phyloP scores from a whole-genome alignment of 2,329 filamentous ascomycete species.

The Macrophomina tecta region DNA sequence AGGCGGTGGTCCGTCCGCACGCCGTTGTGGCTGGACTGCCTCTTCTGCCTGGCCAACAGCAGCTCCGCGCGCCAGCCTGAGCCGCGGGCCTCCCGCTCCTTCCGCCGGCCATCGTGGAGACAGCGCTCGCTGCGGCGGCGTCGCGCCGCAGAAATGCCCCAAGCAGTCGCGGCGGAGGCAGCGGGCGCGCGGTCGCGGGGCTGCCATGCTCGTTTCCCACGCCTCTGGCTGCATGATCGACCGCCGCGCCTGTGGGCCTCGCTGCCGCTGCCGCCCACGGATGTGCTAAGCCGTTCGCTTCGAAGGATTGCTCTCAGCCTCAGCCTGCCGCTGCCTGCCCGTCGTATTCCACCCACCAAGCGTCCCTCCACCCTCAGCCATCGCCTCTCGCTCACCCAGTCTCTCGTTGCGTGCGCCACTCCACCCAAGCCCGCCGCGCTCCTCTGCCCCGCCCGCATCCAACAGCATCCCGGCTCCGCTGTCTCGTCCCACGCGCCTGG shows the following conservation, averaged over 20 bases:
- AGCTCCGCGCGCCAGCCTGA: slow-evolving; percentile 1
- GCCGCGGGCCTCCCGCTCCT: slow-evolving; percentile 13
- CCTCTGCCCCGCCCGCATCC: neutral
- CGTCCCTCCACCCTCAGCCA: slow-evolving; percentile 12
- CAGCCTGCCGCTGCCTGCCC: slow-evolving; percentile 24
- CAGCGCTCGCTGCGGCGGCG: neutral
- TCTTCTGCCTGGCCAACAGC: slow-evolving; percentile 17
- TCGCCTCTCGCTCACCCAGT: slow-evolving; percentile 9
- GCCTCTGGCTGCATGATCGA: neutral
- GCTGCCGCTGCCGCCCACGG: neutral
- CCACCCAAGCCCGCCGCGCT: neutral
- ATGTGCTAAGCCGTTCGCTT: slow-evolving; percentile 26
- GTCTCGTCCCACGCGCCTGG: slow-evolving; percentile 1
- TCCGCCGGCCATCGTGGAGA: slow-evolving; percentile 11
- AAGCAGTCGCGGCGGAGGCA: neutral
- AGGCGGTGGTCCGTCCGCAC: slow-evolving; percentile 1
- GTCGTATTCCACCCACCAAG: slow-evolving; percentile 16
- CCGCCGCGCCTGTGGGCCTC: slow-evolving; percentile 5
- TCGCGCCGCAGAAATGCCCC: neutral
- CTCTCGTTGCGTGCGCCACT: slow-evolving; percentile 13
- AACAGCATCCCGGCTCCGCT: neutral
- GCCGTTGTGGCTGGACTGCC: slow-evolving; percentile 23
- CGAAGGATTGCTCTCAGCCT: slow-evolving; percentile 23
- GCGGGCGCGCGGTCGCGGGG: neutral
- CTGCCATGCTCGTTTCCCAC: neutral